Percentiles rank a stretch among this genome's conserved stretches.
Evolutionary conservation across 106 monocot species (phyloP).

Genomic region (Hemerocallis citrina): DNA sequence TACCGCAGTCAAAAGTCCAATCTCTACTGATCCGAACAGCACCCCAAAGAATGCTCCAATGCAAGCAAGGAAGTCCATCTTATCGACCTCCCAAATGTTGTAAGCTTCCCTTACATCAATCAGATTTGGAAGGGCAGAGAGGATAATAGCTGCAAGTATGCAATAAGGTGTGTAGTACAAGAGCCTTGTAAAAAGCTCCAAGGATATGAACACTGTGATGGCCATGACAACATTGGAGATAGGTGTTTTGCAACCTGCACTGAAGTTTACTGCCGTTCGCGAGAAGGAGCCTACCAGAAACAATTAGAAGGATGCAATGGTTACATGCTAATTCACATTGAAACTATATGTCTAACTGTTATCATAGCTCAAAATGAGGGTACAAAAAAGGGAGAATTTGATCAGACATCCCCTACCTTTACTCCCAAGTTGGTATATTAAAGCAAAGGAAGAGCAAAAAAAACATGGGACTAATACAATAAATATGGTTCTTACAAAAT

Average conservation of each 20-base stretch:
- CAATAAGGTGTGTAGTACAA: conserved; percentile 62
- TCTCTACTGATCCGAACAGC: conserved; percentile 63
- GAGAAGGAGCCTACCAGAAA: conserved; percentile 76
- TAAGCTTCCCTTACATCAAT: conserved; percentile 51
- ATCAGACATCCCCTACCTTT: no score
- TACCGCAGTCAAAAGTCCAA: conserved; percentile 49
- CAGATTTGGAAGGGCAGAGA: conserved; percentile 59
- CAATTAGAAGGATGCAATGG: no score
- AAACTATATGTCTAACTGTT: no score
- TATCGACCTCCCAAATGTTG: conserved; percentile 53
- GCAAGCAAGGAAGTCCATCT: conserved; percentile 62
- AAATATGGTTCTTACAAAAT: no score
- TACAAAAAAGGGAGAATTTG: no score
- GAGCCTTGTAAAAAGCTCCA: conserved; percentile 40
- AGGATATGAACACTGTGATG: conserved; percentile 43
- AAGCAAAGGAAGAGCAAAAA: no score
- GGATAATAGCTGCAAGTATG: conserved; percentile 62
- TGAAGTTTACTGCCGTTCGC: conserved; percentile 65
- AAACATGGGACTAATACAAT: no score
- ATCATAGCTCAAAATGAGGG: no score
- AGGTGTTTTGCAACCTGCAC: conserved; percentile 58
- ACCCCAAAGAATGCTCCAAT: conserved; percentile 60
- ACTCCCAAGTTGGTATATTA: no score
- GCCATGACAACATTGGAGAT: conserved; percentile 71
- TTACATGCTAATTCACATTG: no score